Evolutionary conservation across 345 rosid genomes (phyloP), one percentile per base, ranked within the genome.

Genomic region (Populus tremula): DNA sequence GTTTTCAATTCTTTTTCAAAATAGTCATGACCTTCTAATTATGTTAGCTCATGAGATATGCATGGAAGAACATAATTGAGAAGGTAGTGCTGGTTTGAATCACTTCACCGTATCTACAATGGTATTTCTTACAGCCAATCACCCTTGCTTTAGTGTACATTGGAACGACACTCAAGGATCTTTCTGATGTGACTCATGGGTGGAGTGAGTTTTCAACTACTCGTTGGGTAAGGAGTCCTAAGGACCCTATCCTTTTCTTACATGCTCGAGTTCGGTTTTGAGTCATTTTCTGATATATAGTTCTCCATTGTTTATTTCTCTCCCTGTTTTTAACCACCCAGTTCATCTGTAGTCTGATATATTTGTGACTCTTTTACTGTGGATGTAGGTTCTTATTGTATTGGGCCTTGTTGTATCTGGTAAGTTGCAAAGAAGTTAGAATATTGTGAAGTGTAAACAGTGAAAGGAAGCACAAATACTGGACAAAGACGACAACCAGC

Each of bases 121-220:
- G 73, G 39, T 82, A 72, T 81, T 81, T 70, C 69, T 81, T 77
- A 53, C 93, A 96, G 99, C 99, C 99, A 49, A 91, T 96, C 82
- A 96, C 99, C 18, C 87, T 96, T 76, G 97, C 88, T 10, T 82
- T 96, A 74, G 99, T 96, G 39, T 96, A 96, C 71, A 86, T 84
- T 71, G 99, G 99, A 84, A 96, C 99, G 69, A 96, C 99, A 66
- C 90, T 96, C 39, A 96, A 96, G 86, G 98, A 96, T 89, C 89
- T 96, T 80, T 96, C 99, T 80, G 99, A 96, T 79, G 99, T 96
- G 82, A 96, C 98, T 13, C 97, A 93, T 88, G 95, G 95, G 29
- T 96, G 99, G 99, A 89, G 90, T 50, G 95, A 89, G 56, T 87
- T 96, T 84, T 96, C 99, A 49, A 79, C 86, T 54, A 76, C 94